Evolutionary conservation across 345 rosid species (phyloP).

Genomic region (Lepidium didymum): DNA sequence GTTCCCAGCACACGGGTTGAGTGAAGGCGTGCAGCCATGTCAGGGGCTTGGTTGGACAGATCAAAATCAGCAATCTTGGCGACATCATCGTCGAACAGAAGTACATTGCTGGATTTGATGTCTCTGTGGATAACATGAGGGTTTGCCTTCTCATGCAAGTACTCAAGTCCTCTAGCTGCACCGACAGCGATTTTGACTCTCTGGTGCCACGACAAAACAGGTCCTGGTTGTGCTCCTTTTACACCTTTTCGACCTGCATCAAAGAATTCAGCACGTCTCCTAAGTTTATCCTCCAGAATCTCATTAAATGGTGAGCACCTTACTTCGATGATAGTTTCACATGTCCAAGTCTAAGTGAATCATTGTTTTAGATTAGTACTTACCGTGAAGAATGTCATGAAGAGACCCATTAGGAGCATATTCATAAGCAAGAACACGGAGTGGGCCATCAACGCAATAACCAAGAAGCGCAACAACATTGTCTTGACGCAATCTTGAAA

Average conservation of each 20-base stretch:
- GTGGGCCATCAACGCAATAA: constrained; percentile 72
- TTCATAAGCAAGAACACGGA: constrained; percentile 81
- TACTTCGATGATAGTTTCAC: not conserved
- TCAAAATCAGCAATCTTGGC: constrained; percentile 97
- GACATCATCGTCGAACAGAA: constrained; percentile 79
- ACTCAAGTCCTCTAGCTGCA: constrained; percentile 92
- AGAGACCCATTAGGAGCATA: constrained; percentile 92
- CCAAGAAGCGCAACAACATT: constrained; percentile 79
- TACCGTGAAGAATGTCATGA: constrained; percentile 88
- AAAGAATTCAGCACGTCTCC: not conserved
- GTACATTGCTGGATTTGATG: constrained; percentile 87
- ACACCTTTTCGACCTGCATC: constrained; percentile 78
- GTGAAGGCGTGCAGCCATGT: constrained; percentile 87
- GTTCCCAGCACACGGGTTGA: constrained; percentile 95
- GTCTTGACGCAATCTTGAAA: constrained; percentile 78
- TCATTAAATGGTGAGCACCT: not conserved
- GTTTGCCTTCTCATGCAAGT: constrained; percentile 85
- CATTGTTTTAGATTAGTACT: constrained; percentile 10
- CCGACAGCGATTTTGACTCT: constrained; percentile 94
- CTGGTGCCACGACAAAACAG: constrained; percentile 86
- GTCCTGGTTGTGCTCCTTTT: constrained; percentile 92
- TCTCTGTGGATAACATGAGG: constrained; percentile 83
- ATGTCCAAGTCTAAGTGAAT: not conserved
- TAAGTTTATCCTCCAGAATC: not conserved
- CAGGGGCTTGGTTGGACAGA: constrained; percentile 96